Conservation (phyloP, 306 rosid genomes). For the Castanea mollissima region DNA sequence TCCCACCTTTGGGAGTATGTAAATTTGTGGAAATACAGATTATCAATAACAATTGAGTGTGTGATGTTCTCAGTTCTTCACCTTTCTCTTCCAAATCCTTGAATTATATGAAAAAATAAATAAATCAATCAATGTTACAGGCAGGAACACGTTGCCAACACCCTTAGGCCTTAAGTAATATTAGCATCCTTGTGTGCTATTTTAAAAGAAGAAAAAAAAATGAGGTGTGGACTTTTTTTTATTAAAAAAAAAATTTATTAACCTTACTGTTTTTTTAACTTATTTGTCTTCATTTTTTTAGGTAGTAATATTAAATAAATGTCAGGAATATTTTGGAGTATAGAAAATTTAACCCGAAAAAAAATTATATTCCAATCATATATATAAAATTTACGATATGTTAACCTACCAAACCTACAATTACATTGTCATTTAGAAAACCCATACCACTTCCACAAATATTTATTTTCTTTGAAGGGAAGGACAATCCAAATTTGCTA, state of each 20-base stretch:
- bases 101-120: not conserved
- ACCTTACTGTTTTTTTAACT: no score
- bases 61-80: conserved; percentile 15
- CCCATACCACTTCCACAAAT: not conserved
- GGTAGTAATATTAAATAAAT: no score
- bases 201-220: no score
- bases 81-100: not conserved
- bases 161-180: not conserved
- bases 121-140: not conserved
- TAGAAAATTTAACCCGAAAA: no score
- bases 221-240: no score
- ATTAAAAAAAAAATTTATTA: no score
- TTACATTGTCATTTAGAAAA: conserved; percentile 9
- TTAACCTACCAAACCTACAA: not conserved
- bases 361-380: no score
- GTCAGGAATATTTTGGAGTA: no score
- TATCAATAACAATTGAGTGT: conserved; percentile 33
- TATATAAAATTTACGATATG: no score
- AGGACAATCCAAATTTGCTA: conserved; percentile 18
- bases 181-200: no score
- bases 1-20: conserved; percentile 41
- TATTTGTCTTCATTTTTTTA: no score
- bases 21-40: conserved; percentile 41
- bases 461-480: not conserved
- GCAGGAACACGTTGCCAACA: not conserved